phyloP scores from a whole-genome alignment of 2,329 filamentous ascomycete species.

The Colletotrichum brevisporum region DNA sequence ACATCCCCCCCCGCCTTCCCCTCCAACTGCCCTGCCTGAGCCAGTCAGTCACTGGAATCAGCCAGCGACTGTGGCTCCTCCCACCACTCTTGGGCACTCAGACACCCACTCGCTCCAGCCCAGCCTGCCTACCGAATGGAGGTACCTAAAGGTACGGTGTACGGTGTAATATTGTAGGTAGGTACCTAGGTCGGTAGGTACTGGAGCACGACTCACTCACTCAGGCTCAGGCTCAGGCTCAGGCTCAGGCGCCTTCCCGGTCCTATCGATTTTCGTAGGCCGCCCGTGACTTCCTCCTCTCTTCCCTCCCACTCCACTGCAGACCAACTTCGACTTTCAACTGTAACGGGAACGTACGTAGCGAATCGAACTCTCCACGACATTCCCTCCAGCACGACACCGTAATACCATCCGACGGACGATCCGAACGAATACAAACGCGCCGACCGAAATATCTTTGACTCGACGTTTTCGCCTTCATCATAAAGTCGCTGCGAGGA shows the following conservation, averaged over 20 bases:
- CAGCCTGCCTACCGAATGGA: too few species aligned
- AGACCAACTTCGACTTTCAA: slow-evolving; percentile 42
- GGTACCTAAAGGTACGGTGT: too few species aligned
- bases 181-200: too few species aligned
- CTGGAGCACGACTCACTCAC: slow-evolving; percentile 6
- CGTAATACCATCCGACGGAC: slow-evolving; percentile 18
- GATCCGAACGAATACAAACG: slow-evolving; percentile 15
- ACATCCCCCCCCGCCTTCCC: slow-evolving; percentile 5
- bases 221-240: slow-evolving; percentile 1
- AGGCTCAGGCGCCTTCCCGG: slow-evolving; percentile 34
- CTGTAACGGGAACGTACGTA: slow-evolving; percentile 37
- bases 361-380: slow-evolving; percentile 38
- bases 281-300: slow-evolving; percentile 36
- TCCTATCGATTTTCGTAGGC: slow-evolving; percentile 47
- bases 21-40: background rate
- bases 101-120: too few species aligned
- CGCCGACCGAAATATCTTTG: background rate
- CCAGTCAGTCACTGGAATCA: background rate
- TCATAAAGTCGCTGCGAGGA: slow-evolving; percentile 13
- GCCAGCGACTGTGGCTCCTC: background rate
- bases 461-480: slow-evolving; percentile 12
- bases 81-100: background rate
- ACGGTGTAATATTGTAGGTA: too few species aligned
- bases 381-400: slow-evolving; percentile 20
- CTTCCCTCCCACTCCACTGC: slow-evolving; percentile 42